Evolutionary conservation across 345 rosid genomes (phyloP).

Genomic region (Eucalyptus guilfoylei): DNA sequence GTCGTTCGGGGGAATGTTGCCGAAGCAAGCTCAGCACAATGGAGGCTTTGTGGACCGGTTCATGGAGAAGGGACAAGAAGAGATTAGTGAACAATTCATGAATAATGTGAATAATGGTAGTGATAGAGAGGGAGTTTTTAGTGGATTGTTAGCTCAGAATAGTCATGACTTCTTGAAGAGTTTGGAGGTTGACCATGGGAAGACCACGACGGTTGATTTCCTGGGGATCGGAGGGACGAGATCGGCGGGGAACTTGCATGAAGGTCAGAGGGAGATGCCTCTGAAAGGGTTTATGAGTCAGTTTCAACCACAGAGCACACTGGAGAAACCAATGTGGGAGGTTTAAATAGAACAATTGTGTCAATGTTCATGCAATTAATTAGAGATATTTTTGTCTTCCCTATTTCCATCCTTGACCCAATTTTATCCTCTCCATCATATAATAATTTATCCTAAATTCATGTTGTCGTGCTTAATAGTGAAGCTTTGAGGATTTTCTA

Average conservation of each 20-base stretch:
- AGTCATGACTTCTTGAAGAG: neutral
- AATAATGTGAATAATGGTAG: neutral
- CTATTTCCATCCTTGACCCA: neutral
- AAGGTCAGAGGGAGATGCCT: constrained; percentile 13
- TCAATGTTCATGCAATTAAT: neutral
- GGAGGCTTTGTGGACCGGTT: neutral
- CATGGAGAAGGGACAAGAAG: neutral
- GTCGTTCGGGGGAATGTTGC: neutral
- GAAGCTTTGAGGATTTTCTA: neutral
- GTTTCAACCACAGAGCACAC: constrained; percentile 16
- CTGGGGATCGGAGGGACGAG: constrained; percentile 41
- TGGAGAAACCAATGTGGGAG: constrained; percentile 35
- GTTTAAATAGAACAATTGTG: neutral
- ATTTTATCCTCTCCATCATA: neutral
- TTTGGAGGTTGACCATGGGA: neutral
- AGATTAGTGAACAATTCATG: neutral
- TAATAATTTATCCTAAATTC: neutral
- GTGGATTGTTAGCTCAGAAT: neutral
- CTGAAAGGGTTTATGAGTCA: constrained; percentile 6
- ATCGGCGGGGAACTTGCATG: constrained; percentile 5
- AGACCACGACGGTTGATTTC: constrained; percentile 43
- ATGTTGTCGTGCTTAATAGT: neutral
- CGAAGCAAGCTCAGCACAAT: neutral
- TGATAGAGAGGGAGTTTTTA: neutral
- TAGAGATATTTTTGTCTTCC: neutral